Base-by-base conservation (phyloP, 2,329 filamentous ascomycete species). In the Fusarium chlamydosporum region DNA sequence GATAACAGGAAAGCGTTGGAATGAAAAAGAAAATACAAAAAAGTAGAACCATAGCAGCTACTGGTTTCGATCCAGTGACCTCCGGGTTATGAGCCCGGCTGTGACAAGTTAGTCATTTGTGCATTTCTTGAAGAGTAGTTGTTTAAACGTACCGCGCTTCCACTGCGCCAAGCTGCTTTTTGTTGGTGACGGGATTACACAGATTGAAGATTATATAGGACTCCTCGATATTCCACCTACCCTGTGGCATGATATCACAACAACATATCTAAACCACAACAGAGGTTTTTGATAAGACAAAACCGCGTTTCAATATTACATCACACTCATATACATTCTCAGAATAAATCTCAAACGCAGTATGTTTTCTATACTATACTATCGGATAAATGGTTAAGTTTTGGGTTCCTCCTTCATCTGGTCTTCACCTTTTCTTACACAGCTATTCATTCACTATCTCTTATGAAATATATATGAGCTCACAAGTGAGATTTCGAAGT, bases 81-180 rank as follows among this genome's bases (percentile, higher is more conserved):
- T 54, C 69, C 69, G 67, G 69, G 67, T 69, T 72, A 69, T 71
- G 70, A 72, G 70, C 70, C 68, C 70, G 70, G 70, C 54, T 56
- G 35, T 26, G 35, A 18, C 45, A 51, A 41, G 52, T 56, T 56
- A 56, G 45, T 56, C 37, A 23, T 26, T 34, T 54, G 38, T 27
- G 23, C 10, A 10, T 33, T 15, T 12, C 20, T 34, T 45, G 29
- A 34, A 29, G 52, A 37, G 18, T 38, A 47, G 31, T 35, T 29
- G n/a, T 50, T 15, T 47, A 46, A 46, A 55, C 52, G 18, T 47
- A 56, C 54, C 46, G 46, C 37, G 37, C 46, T 57, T 41, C 37
- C 54, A 52, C 54, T 57, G 37, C 46, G 46, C 46, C 46, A 57
- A 57, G 33, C 29, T 57, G 54, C 46, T 52, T 52, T 23, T 29